phyloP scores from a whole-genome alignment of 2,329 filamentous ascomycete species.

The Fusarium euwallaceae region DNA sequence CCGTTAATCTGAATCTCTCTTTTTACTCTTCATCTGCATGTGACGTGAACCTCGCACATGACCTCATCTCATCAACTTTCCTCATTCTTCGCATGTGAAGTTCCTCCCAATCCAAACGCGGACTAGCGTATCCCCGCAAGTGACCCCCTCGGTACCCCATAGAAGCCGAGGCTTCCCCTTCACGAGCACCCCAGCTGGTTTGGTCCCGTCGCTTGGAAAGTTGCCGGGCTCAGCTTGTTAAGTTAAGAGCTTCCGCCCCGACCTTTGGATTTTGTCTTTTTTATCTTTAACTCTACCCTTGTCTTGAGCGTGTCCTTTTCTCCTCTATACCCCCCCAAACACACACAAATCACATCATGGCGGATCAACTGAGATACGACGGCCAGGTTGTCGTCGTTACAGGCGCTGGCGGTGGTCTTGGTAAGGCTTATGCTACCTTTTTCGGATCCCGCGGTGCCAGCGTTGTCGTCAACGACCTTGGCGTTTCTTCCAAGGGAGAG shows the following conservation, averaged over 20 bases:
- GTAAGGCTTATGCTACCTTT: constrained; percentile 87
- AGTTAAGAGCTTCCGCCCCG: constrained; percentile 40
- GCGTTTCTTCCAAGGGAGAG: constrained; percentile 93
- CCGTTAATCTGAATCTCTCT: not conserved
- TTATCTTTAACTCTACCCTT: constrained; percentile 9
- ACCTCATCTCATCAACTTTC: constrained; percentile 40
- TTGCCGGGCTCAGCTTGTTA: constrained; percentile 43
- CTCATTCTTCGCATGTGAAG: constrained; percentile 49
- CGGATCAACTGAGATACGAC: constrained; percentile 80
- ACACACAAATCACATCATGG: constrained; percentile 63
- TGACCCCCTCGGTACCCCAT: constrained; percentile 49
- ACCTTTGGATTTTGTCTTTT: not conserved
- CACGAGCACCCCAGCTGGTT: constrained; percentile 28
- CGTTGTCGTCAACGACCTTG: constrained; percentile 97
- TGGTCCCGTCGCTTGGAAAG: constrained; percentile 14
- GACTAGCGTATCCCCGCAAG: constrained; percentile 46
- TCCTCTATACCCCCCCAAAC: constrained; percentile 30
- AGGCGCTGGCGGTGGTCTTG: constrained; percentile 83
- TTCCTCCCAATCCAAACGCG: constrained; percentile 26
- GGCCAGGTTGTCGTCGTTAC: constrained; percentile 88
- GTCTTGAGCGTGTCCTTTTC: constrained; percentile 30
- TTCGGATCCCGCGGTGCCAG: constrained; percentile 93
- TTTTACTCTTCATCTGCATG: constrained; percentile 23
- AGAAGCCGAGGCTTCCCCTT: constrained; percentile 49
- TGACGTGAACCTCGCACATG: constrained; percentile 43